A percentile compares a stretch with the other conserved stretches of the same genome.
These are phyloP conservation scores for Fomitopsis pinicola DNA, from an alignment of 1,284 basidiomycete species.

Conservation along the genomic window DNA sequence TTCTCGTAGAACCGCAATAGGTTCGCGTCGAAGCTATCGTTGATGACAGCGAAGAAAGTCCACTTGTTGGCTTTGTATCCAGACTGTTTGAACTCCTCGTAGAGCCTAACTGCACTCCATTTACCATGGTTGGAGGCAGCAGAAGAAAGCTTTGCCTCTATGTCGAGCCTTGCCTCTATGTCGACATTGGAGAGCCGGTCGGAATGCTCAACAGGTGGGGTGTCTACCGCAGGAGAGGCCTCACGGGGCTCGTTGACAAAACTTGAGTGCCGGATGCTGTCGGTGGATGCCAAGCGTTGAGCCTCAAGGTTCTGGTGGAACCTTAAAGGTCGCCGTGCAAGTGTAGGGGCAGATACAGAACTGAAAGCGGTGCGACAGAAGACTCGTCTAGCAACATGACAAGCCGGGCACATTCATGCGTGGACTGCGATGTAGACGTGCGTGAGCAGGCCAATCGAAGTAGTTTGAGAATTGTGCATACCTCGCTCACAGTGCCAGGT, in stretches of 20 bases:
- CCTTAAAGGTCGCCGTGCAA: not conserved
- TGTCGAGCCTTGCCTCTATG: conserved; percentile 3
- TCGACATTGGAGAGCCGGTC: not conserved
- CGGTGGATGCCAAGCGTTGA: not conserved
- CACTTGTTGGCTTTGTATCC: conserved; percentile 32
- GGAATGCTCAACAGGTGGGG: not conserved
- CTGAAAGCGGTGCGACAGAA: not conserved
- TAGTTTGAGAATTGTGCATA: not conserved
- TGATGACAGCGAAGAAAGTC: conserved; percentile 36
- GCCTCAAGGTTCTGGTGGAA: not conserved
- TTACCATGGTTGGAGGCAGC: conserved; percentile 2
- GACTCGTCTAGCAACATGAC: conserved; percentile 15
- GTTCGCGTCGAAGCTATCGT: conserved; percentile 28
- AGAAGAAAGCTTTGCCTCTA: conserved; percentile 4
- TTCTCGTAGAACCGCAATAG: conserved; percentile 42
- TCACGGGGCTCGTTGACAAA: not conserved
- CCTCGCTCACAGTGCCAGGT: not conserved
- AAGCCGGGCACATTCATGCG: conserved; percentile 31
- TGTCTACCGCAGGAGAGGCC: not conserved
- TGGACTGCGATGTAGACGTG: conserved; percentile 2
- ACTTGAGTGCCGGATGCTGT: too few relatives aligned
- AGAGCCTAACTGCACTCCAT: conserved; percentile 7
- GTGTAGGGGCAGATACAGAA: not conserved
- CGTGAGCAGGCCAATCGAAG: not conserved
- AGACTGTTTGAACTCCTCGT: conserved; percentile 17